Base-by-base conservation (phyloP, 768 basidiomycete genomes). In the Crassisporium funariophilum region DNA sequence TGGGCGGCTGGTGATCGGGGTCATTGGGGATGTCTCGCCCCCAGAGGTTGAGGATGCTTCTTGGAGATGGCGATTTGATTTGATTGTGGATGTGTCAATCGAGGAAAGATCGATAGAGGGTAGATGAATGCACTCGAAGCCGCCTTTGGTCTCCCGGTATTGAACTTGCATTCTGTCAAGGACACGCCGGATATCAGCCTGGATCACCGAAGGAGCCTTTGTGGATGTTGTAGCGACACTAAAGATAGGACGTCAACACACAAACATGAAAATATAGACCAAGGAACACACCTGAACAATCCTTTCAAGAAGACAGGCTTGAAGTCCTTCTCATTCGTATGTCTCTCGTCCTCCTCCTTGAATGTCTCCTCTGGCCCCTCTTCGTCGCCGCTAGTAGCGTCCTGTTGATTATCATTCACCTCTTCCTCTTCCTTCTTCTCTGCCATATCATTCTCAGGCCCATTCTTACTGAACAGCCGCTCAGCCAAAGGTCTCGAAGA, bases 271-370 rank as follows among this genome's bases (percentile, higher is more conserved):
- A 24, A 44, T 34, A 41, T 25, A 41, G 56, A 39, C n/a, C n/a
- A 27, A 16, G 50, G 19, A 17, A 25, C 9, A 54, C 51, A 91
- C 86, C 91, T 94, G 72, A 99, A 98, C 39, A 99, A 62, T 5
- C 97, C 97, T 69, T 98, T 99, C 60, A 98, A 70, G 69, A 91
- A 95, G 36, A 98, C 84, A 1, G 97, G 91, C 71, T 98, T 98
- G 60, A 91, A 86, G 47, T 91, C 88, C 67, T 84, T 85, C 55
- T 85, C 84, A 22, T 55, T 66, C 24, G 70, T 67, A 54, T 77
- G 70, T n/a, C 74, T 63, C 47, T 79, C 78, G 42, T 73, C 70
- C 52, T 77, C 76, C 35, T 78, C 74, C 50, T 67, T 72, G 47
- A 72, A 72, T n/a, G 63, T 65, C 46, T 76, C 77, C 46, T 76